A percentile compares a stretch with the other conserved stretches of the same genome.
These are phyloP conservation scores for Dictyostelium purpureum DNA, from an alignment of 78 protist species.

Conservation along the genomic window DNA sequence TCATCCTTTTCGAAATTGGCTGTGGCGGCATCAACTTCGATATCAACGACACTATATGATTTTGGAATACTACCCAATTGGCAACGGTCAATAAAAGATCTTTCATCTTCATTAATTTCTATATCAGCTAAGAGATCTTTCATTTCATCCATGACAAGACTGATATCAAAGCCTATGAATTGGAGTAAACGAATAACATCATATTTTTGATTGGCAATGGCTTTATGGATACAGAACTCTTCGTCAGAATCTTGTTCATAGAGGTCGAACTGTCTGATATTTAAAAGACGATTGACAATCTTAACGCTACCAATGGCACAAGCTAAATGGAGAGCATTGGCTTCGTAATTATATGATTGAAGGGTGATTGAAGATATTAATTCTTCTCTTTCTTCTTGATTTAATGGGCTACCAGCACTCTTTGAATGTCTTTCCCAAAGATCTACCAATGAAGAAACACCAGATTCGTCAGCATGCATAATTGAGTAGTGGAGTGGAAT, in stretches of 20 bases:
- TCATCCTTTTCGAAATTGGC: too few species aligned
- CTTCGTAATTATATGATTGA: neutral
- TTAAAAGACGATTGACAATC: neutral
- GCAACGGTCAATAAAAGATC: neutral
- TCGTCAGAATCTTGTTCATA: neutral
- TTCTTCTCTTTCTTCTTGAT: neutral
- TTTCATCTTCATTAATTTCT: neutral
- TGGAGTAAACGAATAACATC: slow-evolving; percentile 8
- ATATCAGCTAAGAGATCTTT: neutral
- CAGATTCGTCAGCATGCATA: neutral
- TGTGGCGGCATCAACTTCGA: neutral
- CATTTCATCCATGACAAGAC: neutral
- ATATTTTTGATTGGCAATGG: slow-evolving; percentile 1
- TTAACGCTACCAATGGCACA: neutral
- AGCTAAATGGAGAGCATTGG: neutral
- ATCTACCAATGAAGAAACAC: neutral
- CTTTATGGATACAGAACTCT: neutral
- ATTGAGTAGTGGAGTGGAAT: neutral
- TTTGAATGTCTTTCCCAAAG: too few species aligned
- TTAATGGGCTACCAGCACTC: too few species aligned
- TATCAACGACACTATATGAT: neutral
- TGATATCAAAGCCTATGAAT: slow-evolving; percentile 8
- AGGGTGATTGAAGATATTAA: neutral
- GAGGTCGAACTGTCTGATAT: neutral
- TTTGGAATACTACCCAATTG: neutral